Conservation (phyloP, 257 asterid genomes). For the Przewalskia tangutica region DNA sequence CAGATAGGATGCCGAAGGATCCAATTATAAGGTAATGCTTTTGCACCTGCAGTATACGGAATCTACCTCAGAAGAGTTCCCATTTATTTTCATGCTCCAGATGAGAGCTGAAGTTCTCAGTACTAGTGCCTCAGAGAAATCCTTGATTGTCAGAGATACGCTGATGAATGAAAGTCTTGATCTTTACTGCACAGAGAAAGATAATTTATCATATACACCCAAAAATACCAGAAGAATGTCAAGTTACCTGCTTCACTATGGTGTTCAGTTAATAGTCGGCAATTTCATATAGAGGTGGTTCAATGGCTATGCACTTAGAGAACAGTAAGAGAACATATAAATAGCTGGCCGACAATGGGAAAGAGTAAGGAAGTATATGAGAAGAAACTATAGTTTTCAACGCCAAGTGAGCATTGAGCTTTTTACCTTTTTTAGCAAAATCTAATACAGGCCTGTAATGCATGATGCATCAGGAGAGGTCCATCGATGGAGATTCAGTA, state of each 20-base stretch:
- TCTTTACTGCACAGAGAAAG: background rate
- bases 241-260: background rate
- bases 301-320: background rate
- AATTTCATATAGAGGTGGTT: background rate
- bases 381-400: background rate
- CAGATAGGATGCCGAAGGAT: constrained; percentile 50
- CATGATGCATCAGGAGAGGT: background rate
- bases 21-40: constrained; percentile 59
- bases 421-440: background rate
- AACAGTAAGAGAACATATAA: background rate
- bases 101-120: background rate
- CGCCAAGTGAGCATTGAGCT: background rate
- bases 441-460: background rate
- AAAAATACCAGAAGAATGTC: background rate
- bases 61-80: background rate
- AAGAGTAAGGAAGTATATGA: background rate
- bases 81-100: background rate
- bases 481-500: background rate
- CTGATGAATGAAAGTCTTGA: background rate
- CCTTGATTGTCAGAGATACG: background rate
- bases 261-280: background rate
- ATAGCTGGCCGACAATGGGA: background rate
- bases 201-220: background rate
- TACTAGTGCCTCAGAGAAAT: background rate
- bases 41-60: background rate